These are phyloP conservation scores for Gaultheria prostrata DNA, from an alignment of 148 eudicot species.

Conservation along the genomic window DNA sequence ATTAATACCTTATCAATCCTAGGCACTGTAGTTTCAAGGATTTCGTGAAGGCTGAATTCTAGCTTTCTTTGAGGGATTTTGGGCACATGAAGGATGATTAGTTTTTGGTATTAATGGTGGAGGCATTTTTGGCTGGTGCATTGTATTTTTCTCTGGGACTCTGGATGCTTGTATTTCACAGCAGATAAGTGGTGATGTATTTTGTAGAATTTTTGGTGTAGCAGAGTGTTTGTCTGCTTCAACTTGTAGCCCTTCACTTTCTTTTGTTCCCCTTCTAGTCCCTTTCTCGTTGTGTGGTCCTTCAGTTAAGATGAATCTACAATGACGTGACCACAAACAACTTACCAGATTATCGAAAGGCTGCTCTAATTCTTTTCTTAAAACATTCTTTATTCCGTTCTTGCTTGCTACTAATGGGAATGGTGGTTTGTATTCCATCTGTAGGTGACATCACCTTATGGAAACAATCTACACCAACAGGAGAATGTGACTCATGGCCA, in stretches of 20 bases:
- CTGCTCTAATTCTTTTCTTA: neutral
- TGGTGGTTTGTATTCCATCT: conserved; percentile 1
- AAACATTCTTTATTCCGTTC: neutral
- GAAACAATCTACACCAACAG: conserved; percentile 52
- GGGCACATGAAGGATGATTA: neutral
- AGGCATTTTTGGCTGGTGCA: neutral
- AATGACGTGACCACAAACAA: neutral
- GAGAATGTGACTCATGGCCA: conserved; percentile 79
- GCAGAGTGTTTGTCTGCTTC: neutral
- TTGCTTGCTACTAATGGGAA: neutral
- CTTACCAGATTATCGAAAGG: neutral
- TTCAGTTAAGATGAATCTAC: neutral
- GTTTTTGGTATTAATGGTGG: conserved; percentile 4
- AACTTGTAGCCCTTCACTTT: neutral
- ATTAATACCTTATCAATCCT: too few species aligned
- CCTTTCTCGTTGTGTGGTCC: neutral
- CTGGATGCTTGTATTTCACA: neutral
- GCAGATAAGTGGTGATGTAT: neutral
- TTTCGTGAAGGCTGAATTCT: neutral
- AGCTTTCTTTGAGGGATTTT: neutral
- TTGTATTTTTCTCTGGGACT: neutral
- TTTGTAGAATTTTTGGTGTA: neutral
- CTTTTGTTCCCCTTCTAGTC: neutral
- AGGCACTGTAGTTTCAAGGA: neutral
- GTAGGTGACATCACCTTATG: conserved; percentile 85